Evolutionary conservation across 176 grass and related monocot species (phyloP), one percentile per base, ranked within the genome.

Genomic region (Chrysopogon serrulatus): DNA sequence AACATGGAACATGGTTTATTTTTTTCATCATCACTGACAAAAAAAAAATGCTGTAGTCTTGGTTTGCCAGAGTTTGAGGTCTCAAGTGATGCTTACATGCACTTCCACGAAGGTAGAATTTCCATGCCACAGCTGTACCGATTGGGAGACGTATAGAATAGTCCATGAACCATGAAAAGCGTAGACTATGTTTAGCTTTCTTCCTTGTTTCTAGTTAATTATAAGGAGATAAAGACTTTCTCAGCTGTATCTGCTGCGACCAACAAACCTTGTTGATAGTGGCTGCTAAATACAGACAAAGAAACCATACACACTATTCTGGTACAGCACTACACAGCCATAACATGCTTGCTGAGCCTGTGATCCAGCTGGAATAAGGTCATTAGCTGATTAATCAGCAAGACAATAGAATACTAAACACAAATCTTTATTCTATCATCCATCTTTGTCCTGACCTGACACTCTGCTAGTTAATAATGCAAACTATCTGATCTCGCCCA

Each of bases 241-340:
- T n/a, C n/a, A n/a, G n/a, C n/a, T n/a, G n/a, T n/a, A n/a, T n/a
- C n/a, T n/a, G n/a, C n/a, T 17, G 24, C 4, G 15, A 28, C 30
- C 43, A 66, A 75, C 63, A 71, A 56, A 67, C 64, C 82, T 84
- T 44, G 16, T 35, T 8, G 39, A 40, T 40, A 0, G 1, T 65
- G 23, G 74, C 76, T 86, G 76, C 77, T 65, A 42, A 66, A 73
- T 86, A 56, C 77, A 74, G 68, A 86, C 84, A 80, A 80, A 64
- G 1, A 41, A 34, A 56, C 66, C 35, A 53, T 71, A 61, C 83
- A 78, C 74, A 70, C 64, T 61, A 8, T 30, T 30, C 42, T 2
- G 10, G 42, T 45, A 45, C 14, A 64, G 61, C 61, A 40, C 39
- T 40, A 40, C 39, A 1, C 5, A 5, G 39, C 27, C 60, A 31